Percentiles rank a stretch among this genome's conserved stretches.
Conservation (phyloP, 768 basidiomycete genomes). For the Serendipita sp. region DNA sequence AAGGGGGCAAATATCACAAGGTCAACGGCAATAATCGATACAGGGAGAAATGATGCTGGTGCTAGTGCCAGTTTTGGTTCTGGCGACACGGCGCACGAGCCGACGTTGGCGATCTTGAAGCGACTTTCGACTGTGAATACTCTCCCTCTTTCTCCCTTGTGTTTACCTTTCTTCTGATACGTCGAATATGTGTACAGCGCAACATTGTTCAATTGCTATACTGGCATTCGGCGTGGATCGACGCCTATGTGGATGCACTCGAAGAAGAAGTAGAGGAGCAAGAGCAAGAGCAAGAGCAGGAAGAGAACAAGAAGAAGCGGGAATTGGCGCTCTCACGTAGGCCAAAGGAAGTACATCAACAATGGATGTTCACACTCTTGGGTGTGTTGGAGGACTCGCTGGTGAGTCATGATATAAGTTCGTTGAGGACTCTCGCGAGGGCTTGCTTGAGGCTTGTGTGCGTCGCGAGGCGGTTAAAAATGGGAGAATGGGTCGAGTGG, state of each 20-base stretch:
- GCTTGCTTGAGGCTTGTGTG: conserved; percentile 43
- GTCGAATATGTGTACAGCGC: background rate
- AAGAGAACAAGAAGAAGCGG: background rate
- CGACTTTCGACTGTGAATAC: background rate
- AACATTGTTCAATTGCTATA: background rate
- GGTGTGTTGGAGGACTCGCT: conserved; percentile 50
- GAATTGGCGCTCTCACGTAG: background rate
- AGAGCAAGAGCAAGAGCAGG: background rate
- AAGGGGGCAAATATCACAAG: too few relatives aligned
- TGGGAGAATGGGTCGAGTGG: conserved; percentile 5
- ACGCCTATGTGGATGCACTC: background rate
- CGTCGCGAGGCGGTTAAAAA: conserved; percentile 14
- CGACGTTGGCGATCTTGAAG: conserved; percentile 1
- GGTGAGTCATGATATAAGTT: conserved; percentile 58
- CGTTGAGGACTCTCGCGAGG: conserved; percentile 59
- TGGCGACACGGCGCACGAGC: background rate
- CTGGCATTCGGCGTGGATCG: conserved; percentile 1
- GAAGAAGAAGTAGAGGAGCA: background rate
- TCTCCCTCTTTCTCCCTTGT: background rate
- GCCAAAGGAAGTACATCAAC: conserved; percentile 27
- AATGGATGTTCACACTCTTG: conserved; percentile 66
- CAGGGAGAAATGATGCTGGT: too few relatives aligned
- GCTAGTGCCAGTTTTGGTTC: too few relatives aligned
- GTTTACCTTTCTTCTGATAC: background rate
- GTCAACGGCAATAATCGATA: too few relatives aligned